Conservation (phyloP, 176 grass and related monocot genomes). For the Musa troglodytarum region DNA sequence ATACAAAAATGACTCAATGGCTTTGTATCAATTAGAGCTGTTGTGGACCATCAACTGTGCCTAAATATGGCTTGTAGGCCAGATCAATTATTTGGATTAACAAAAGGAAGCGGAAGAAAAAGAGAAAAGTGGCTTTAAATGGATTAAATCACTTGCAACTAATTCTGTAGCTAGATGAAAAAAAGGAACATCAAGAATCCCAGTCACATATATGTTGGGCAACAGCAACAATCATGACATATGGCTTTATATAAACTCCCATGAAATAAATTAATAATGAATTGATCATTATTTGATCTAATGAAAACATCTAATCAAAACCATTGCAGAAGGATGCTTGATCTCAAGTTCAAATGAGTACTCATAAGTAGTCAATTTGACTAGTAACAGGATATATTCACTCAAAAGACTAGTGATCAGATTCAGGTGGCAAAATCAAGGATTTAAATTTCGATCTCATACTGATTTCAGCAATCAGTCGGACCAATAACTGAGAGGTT, state of each 20-base stretch:
- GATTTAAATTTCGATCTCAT: too few species aligned
- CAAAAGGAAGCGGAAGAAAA: background rate
- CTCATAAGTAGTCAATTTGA: background rate
- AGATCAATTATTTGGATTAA: background rate
- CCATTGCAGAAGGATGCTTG: background rate
- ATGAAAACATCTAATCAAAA: background rate
- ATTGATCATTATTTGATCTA: background rate
- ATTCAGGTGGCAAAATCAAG: background rate
- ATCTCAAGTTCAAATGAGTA: background rate
- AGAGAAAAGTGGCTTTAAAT: background rate
- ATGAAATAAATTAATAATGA: background rate
- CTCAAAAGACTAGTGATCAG: background rate
- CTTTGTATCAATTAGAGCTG: background rate
- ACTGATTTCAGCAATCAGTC: too few species aligned
- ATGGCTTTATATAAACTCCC: background rate
- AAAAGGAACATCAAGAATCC: too few species aligned
- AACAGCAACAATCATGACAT: too few species aligned
- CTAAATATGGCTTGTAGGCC: background rate
- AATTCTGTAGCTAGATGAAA: background rate
- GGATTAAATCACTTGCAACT: background rate
- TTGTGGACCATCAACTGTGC: background rate
- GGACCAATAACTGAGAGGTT: too few species aligned
- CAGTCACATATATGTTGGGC: too few species aligned
- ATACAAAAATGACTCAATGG: background rate
- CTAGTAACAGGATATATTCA: background rate